Evolutionary conservation across 805 yeast species (phyloP).

Genomic region (Saccharomycopsis capsularis): DNA sequence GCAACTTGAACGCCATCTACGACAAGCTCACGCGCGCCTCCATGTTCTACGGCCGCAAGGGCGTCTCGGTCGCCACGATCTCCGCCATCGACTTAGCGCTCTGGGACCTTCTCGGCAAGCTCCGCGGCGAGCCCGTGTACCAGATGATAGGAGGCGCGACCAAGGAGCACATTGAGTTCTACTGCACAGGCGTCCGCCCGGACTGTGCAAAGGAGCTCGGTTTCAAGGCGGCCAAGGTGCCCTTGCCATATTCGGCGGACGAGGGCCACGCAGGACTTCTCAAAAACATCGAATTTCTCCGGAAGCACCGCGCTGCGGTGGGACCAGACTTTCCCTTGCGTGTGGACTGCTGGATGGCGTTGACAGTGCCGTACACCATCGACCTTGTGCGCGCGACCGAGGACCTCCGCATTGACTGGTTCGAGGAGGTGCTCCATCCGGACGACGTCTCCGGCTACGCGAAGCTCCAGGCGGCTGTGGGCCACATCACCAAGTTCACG

Average conservation of each 20-base stretch:
- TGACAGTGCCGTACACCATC: constrained; percentile 42
- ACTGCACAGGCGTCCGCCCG: constrained; percentile 44
- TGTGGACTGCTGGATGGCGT: constrained; percentile 49
- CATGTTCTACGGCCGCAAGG: constrained; percentile 47
- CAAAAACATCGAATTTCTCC: constrained; percentile 40
- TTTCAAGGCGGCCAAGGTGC: constrained; percentile 49
- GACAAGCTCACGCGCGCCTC: constrained; percentile 44
- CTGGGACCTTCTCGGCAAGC: constrained; percentile 45
- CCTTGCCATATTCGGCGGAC: constrained; percentile 44
- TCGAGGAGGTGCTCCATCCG: constrained; percentile 46
- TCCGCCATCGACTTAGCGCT: constrained; percentile 42
- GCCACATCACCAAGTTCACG: constrained; percentile 39
- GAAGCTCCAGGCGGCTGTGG: constrained; percentile 39
- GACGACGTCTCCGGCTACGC: constrained; percentile 45
- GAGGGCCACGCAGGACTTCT: constrained; percentile 42
- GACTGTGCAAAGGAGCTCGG: constrained; percentile 43
- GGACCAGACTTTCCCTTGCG: constrained; percentile 48
- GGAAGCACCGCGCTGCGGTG: constrained; percentile 37
- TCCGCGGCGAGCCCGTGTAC: constrained; percentile 45
- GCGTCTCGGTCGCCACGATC: constrained; percentile 41
- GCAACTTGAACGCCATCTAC: constrained; percentile 40
- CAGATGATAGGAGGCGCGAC: constrained; percentile 47
- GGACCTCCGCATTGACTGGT: constrained; percentile 45
- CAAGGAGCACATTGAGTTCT: constrained; percentile 38
- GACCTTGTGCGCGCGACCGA: constrained; percentile 38